These are phyloP conservation scores for Fusarium pseudoanthophilum DNA, from an alignment of 2,329 filamentous ascomycete species.

Conservation along the genomic window DNA sequence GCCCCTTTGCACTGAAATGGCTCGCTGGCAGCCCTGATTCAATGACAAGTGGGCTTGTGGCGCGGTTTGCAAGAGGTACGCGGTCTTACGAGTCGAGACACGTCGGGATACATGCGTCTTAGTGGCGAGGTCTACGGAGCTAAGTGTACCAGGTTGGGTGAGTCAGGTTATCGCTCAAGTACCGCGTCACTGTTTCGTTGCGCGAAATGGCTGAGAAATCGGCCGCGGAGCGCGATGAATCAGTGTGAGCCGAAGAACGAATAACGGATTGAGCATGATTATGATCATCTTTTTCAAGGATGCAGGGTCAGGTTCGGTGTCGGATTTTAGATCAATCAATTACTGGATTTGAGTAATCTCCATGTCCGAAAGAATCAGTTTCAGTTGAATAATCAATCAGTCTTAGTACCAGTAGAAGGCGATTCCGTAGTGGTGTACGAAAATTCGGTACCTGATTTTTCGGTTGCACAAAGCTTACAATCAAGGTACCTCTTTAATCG, in stretches of 20 bases:
- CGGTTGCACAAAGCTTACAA: not conserved
- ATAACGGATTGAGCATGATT: not conserved
- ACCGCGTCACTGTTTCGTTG: conserved; percentile 20
- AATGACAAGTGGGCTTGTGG: conserved; percentile 33
- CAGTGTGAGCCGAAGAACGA: conserved; percentile 27
- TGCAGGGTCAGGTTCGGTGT: conserved; percentile 13
- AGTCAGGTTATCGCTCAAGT: conserved; percentile 36
- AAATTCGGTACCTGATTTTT: conserved; percentile 15
- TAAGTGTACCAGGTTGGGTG: conserved; percentile 30
- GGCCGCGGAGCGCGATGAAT: conserved; percentile 20
- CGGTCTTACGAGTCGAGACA: conserved; percentile 34
- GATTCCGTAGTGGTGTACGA: conserved; percentile 30
- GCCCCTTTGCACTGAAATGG: conserved; percentile 32
- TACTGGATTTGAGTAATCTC: conserved; percentile 9
- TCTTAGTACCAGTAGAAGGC: conserved; percentile 28
- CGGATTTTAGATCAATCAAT: conserved; percentile 12
- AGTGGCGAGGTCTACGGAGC: conserved; percentile 9
- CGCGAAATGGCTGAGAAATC: conserved; percentile 24
- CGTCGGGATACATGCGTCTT: conserved; percentile 28
- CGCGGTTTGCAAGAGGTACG: conserved; percentile 38
- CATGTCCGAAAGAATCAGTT: conserved; percentile 1
- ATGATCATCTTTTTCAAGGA: not conserved
- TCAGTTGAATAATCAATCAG: not conserved
- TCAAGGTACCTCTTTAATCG: conserved; percentile 23
- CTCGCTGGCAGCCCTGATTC: conserved; percentile 22